Evolutionary conservation across 495 filamentous ascomycete species (phyloP).

Genomic region (Aspergillus nidulans): DNA sequence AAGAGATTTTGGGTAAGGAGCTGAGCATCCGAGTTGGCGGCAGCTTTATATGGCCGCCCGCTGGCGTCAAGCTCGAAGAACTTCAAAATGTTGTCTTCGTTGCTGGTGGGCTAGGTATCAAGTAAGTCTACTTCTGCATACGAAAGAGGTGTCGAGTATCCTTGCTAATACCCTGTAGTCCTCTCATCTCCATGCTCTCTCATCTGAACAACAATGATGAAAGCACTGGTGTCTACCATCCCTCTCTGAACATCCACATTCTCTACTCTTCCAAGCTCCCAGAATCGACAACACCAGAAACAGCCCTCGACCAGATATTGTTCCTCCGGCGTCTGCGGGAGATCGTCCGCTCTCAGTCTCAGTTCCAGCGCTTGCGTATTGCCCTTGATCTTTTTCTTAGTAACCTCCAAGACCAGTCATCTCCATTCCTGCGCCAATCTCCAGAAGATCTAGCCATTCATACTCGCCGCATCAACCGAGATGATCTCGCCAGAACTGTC

Average conservation of each 20-base stretch:
- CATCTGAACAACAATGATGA: constrained; percentile 36
- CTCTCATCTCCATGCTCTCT: constrained; percentile 55
- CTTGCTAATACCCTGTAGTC: constrained; percentile 25
- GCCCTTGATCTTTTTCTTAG: constrained; percentile 40
- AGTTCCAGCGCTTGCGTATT: constrained; percentile 27
- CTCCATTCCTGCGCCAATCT: constrained; percentile 3
- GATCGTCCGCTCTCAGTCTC: constrained; percentile 31
- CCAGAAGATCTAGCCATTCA: constrained; percentile 35
- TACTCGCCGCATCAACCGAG: constrained; percentile 43
- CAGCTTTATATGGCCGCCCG: constrained; percentile 71
- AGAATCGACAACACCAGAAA: constrained; percentile 30
- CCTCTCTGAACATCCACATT: constrained; percentile 29
- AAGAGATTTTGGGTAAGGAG: constrained; percentile 52
- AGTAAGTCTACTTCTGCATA: constrained; percentile 33
- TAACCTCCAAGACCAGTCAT: constrained; percentile 10
- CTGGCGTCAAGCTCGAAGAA: constrained; percentile 28
- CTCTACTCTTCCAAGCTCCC: constrained; percentile 44
- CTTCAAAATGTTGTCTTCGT: constrained; percentile 64
- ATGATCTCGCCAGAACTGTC: constrained; percentile 47
- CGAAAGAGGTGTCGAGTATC: neutral
- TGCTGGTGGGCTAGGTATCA: constrained; percentile 82
- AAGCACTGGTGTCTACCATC: constrained; percentile 13
- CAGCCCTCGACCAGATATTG: constrained; percentile 54
- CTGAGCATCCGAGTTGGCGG: constrained; percentile 72
- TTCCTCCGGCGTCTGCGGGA: constrained; percentile 52